Base-by-base conservation (phyloP, 2,329 filamentous ascomycete genomes). In the Ceratocystiopsis brevicomis region DNA sequence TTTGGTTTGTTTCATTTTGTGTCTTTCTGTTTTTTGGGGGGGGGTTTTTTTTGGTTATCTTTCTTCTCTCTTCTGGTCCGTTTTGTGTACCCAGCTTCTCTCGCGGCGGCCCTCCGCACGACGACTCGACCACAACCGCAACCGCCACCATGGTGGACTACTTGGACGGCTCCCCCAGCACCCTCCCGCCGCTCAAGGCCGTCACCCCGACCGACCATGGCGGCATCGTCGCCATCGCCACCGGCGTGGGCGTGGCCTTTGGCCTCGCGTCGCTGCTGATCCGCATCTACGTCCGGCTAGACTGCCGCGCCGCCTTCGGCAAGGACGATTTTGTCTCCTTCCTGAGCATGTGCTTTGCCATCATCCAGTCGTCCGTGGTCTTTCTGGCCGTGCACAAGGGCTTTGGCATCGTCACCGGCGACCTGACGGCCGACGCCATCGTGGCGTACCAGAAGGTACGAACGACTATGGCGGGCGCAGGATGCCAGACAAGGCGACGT, bases 191-290 rank as follows among this genome's bases (percentile, higher is more conserved):
- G 4, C 51, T 63, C 33, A 55, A 57, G 16, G 50, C 52, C 39
- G 52, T 63, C 41, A 60, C 56, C 10, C 38, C 50, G n/a, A 51
- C 55, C 18, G 56, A 66, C 47, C 60, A 64, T 44, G 55, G 58
- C 37, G 62, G 61, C 14, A 47, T 64, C 18, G 52, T 67, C 16
- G 52, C 59, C 6, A 61, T 66, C 37, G 52, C 59, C 11, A 57
- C 62, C 8, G 54, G 58, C 1, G 49, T 65, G 14, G 54, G 56
- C 1, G 47, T 66, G 4, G 55, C 59, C 4, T 55, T 65, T 21
- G 51, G 58, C 8, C 41, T 66, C 1, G 52, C 61, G 12, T 61
- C 61, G 1, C 48, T 65, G 19, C 54, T 54, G 0, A 58, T 65
- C 37, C 54, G 63, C 9, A 45, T 60, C 2, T 65, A 61, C 43